Percentiles rank a stretch among this genome's conserved stretches.
phyloP scores from a whole-genome alignment of 2,329 filamentous ascomycete genomes.

The Ramularia endophylla region DNA sequence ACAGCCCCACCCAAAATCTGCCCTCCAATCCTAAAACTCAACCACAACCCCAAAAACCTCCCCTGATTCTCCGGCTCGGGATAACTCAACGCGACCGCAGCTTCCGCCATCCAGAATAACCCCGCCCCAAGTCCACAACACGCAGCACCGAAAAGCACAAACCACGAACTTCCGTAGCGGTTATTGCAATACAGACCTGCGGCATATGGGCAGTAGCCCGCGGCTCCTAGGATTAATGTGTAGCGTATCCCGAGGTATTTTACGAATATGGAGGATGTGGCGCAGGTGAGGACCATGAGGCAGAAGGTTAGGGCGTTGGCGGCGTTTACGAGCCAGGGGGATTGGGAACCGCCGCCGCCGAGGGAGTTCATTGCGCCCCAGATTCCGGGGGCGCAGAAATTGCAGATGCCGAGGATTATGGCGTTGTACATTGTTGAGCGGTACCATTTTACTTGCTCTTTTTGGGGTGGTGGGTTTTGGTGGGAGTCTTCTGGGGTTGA shows the following conservation, averaged over 20 bases:
- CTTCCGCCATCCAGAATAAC: conserved; percentile 70
- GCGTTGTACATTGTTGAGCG: conserved; percentile 68
- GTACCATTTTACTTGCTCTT: conserved; percentile 44
- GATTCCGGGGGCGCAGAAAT: conserved; percentile 43
- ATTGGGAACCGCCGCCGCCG: conserved; percentile 61
- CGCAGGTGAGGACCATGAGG: conserved; percentile 66
- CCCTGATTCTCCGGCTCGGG: conserved; percentile 64
- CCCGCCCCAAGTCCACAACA: conserved; percentile 65
- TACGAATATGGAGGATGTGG: conserved; percentile 58
- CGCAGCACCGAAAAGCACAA: conserved; percentile 61
- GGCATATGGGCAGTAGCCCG: conserved; percentile 66
- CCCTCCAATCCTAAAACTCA: conserved; percentile 55
- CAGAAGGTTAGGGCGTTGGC: conserved; percentile 68
- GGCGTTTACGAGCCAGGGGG: conserved; percentile 61
- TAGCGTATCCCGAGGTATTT: conserved; percentile 65
- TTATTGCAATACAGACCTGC: conserved; percentile 69
- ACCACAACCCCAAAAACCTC: conserved; percentile 62
- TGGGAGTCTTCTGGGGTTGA: conserved; percentile 6
- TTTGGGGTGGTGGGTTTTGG: conserved; percentile 1
- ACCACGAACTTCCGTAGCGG: conserved; percentile 62
- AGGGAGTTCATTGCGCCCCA: conserved; percentile 59
- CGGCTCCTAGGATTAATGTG: conserved; percentile 63
- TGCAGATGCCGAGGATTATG: conserved; percentile 63
- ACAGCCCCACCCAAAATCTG: conserved; percentile 68
- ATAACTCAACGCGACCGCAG: conserved; percentile 66